These are phyloP conservation scores for Aureobasidium melanogenum DNA, from an alignment of 2,329 filamentous ascomycete genomes.

Conservation along the genomic window DNA sequence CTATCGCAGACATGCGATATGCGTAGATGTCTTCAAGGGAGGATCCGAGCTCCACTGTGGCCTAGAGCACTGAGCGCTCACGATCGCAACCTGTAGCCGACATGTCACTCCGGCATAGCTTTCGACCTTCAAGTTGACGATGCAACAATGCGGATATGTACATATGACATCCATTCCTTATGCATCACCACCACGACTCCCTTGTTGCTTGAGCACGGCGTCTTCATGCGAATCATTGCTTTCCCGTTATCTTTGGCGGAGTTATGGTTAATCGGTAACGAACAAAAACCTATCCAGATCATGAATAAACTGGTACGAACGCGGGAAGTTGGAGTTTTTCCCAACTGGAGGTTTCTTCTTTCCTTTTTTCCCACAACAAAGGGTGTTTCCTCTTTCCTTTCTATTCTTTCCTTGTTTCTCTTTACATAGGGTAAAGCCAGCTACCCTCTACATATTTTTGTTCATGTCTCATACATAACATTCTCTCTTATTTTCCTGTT, in stretches of 20 bases:
- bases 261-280: background rate
- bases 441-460: background rate
- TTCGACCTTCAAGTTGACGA: background rate
- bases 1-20: constrained; percentile 7
- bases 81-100: background rate
- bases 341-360: background rate
- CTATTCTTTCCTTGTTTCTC: background rate
- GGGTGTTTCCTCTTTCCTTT: background rate
- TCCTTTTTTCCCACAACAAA: background rate
- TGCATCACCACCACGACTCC: background rate
- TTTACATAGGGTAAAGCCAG: background rate
- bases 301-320: background rate
- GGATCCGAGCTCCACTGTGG: background rate
- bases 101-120: background rate
- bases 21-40: background rate
- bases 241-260: background rate
- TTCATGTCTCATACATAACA: background rate
- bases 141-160: background rate
- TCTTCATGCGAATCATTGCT: background rate
- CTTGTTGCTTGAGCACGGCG: background rate
- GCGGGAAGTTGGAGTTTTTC: background rate
- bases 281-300: background rate
- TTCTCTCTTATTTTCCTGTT: background rate
- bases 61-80: background rate
- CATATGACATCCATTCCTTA: background rate